Conservation (phyloP, 257 asterid genomes). For the Ilex aquifolium region DNA sequence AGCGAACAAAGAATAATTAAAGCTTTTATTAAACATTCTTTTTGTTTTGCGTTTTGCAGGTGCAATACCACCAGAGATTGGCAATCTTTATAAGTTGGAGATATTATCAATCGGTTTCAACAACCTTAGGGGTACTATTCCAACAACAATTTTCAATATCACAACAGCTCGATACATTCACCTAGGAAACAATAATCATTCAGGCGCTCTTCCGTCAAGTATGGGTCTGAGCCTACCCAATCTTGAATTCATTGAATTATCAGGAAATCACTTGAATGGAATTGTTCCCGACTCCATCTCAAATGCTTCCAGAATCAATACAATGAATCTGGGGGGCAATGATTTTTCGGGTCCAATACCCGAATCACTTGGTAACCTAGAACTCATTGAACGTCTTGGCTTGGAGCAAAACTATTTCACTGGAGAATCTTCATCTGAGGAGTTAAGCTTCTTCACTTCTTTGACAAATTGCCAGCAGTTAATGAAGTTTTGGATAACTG, state of each 20-base stretch:
- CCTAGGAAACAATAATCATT: background rate
- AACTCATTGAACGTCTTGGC: constrained; percentile 19
- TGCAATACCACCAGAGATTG: constrained; percentile 9
- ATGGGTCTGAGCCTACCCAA: constrained; percentile 22
- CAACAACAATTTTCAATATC: constrained; percentile 11
- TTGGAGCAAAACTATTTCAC: constrained; percentile 26
- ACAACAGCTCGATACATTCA: background rate
- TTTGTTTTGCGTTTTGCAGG: background rate
- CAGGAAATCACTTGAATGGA: constrained; percentile 22
- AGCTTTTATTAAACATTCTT: too few relatives aligned
- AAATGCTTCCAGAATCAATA: constrained; percentile 15
- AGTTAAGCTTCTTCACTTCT: constrained; percentile 7
- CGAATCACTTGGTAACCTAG: constrained; percentile 25
- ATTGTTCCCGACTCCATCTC: constrained; percentile 24
- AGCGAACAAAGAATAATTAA: too few relatives aligned
- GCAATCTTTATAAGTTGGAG: constrained; percentile 5
- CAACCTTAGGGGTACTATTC: constrained; percentile 3
- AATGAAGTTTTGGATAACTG: background rate
- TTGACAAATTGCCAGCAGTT: constrained; percentile 14
- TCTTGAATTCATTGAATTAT: constrained; percentile 14
- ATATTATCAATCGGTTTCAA: background rate
- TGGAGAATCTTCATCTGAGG: constrained; percentile 1
- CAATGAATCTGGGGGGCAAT: too few relatives aligned
- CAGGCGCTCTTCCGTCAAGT: constrained; percentile 22
- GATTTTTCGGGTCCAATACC: constrained; percentile 35